phyloP scores from a whole-genome alignment of 768 basidiomycete species.

The Suillus cothurnatus region DNA sequence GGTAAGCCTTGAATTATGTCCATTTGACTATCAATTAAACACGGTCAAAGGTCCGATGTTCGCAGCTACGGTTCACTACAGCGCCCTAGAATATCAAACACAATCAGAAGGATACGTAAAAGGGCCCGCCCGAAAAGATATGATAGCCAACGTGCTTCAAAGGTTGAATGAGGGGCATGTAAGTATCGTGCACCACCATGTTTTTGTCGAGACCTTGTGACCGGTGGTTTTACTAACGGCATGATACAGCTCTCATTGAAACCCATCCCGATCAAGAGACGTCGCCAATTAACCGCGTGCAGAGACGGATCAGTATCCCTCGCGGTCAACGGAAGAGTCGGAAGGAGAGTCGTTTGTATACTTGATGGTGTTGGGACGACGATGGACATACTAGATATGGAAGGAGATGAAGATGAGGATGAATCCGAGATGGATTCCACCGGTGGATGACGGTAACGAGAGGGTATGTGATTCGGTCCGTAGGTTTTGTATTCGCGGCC shows the following conservation, averaged over 20 bases:
- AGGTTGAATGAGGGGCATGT: constrained; percentile 67
- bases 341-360: constrained; percentile 76
- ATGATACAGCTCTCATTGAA: constrained; percentile 50
- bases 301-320: constrained; percentile 55
- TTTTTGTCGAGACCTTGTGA: constrained; percentile 30
- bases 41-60: constrained; percentile 53
- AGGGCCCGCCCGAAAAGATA: constrained; percentile 59
- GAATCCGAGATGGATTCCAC: constrained; percentile 31
- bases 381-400: constrained; percentile 79
- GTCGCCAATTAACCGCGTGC: constrained; percentile 56
- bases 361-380: constrained; percentile 62
- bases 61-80: constrained; percentile 67
- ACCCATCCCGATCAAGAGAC: constrained; percentile 55
- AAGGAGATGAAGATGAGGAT: constrained; percentile 55
- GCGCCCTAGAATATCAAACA: constrained; percentile 58
- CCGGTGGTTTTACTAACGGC: constrained; percentile 35
- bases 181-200: constrained; percentile 40
- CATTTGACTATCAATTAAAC: constrained; percentile 20
- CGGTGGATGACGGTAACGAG: constrained; percentile 23
- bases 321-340: constrained; percentile 73
- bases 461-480: constrained; percentile 24
- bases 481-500: constrained; percentile 24
- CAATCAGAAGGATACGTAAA: constrained; percentile 53
- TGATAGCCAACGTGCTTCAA: constrained; percentile 59
- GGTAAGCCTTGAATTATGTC: constrained; percentile 39